Base-by-base conservation (phyloP, 768 basidiomycete genomes). In the Hysterangium stoloniferum region DNA sequence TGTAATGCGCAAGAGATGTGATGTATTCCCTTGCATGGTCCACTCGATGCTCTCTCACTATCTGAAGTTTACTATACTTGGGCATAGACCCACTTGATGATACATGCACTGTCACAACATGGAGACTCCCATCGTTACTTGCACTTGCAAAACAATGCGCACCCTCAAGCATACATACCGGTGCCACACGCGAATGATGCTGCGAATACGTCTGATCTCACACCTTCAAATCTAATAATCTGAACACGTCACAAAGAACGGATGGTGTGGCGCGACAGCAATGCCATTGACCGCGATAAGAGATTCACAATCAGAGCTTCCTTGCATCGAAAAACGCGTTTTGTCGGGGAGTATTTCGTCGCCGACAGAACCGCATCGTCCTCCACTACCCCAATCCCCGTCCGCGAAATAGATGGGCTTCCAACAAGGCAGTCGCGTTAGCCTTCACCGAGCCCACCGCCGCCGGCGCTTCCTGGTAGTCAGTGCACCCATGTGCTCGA, bases 211-310 rank as follows among this genome's bases (percentile, higher is more conserved):
- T 83, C 60, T 84, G 76, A 56, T 76, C 74, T 73, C 74, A 75
- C 2, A 74, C 61, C 43, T 66, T 64, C 38, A 74, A 13, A 61
- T 62, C 6, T 62, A 59, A 48, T 73, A 70, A n/a, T 66, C 61
- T 1, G 71, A 71, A 4, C 66, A 66, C 0, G 72, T 66, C 4
- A 67, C 68, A 52, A 74, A 97, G 72, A 96, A 99, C 62, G 83
- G 69, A 59, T 96, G 91, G 60, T 98, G 95, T 2, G 95, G 94
- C 1, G 95, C 84, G 20, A 93, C 87, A 1, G 84, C 84, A 19
- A 98, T 70, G 6, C 80, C 77, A 2, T 85, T 91, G 52, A 98
- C 71, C 1, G 95, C 3, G 91, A 86, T 15, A 77, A 76, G 13
- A 96, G 75, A 64, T 95, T 86, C 0, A 86, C 83, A 46, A 98